These are phyloP conservation scores for Chalciporus piperatus DNA, from an alignment of 768 basidiomycete genomes.

Conservation along the genomic window DNA sequence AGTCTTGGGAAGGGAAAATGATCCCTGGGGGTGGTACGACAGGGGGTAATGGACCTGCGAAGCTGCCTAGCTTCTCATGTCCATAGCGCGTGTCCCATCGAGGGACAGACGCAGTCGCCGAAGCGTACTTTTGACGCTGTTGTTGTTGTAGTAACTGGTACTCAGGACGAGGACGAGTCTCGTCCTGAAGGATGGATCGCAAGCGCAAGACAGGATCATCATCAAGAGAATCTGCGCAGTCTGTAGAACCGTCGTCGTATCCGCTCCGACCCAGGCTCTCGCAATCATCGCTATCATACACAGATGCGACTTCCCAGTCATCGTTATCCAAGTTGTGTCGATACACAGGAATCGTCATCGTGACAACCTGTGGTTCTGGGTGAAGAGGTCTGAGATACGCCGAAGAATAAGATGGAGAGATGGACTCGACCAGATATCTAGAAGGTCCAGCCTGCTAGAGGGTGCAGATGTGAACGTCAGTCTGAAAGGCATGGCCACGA, in stretches of 20 bases:
- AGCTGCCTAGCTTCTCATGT: slow-evolving; percentile 10
- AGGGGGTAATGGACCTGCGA: slow-evolving; percentile 2
- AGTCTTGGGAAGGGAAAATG: slow-evolving; percentile 22
- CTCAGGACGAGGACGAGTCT: slow-evolving; percentile 4
- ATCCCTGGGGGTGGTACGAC: slow-evolving; percentile 28
- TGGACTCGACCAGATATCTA: slow-evolving; percentile 1
- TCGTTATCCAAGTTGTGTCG: slow-evolving; percentile 23
- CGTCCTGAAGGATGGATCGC: slow-evolving; percentile 6
- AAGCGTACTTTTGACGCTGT: slow-evolving; percentile 11
- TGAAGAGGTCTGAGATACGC: background rate
- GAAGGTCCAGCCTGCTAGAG: slow-evolving; percentile 1
- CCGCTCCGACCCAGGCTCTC: slow-evolving; percentile 22
- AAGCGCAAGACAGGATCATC: slow-evolving; percentile 7
- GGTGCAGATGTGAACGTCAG: background rate
- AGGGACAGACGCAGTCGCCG: background rate
- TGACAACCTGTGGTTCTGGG: background rate
- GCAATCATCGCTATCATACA: slow-evolving; percentile 30
- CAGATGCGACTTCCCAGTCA: slow-evolving; percentile 31
- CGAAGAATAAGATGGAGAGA: background rate
- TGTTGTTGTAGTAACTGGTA: slow-evolving; percentile 14
- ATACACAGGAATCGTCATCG: slow-evolving; percentile 26
- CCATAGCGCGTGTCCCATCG: slow-evolving; percentile 9
- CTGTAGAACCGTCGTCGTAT: slow-evolving; percentile 13
- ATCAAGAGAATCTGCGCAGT: slow-evolving; percentile 3
- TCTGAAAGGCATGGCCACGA: slow-evolving; percentile 3